phyloP scores from a whole-genome alignment of 163 green algal species.

The Coccomyxa subellipsoidea region DNA sequence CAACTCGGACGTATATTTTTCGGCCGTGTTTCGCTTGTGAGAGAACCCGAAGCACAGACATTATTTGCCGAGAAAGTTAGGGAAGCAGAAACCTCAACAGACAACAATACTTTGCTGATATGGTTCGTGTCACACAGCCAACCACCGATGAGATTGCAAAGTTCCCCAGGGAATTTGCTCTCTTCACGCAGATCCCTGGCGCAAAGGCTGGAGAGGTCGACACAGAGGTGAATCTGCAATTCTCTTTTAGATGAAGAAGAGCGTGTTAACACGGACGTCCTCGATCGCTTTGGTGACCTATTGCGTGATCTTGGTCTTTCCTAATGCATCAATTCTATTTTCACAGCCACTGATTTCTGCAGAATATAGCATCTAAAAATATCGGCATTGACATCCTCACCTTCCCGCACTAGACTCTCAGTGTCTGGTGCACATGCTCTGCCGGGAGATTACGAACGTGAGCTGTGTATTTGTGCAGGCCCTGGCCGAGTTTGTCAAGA shows the following conservation, averaged over 20 bases:
- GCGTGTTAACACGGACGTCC: background rate
- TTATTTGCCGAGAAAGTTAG: background rate
- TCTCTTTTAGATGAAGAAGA: background rate
- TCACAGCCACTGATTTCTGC: background rate
- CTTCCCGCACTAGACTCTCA: too few species aligned
- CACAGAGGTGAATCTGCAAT: background rate
- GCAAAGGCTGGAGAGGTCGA: conserved; percentile 2
- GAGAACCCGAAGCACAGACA: too few species aligned
- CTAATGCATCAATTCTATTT: background rate
- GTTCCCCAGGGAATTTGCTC: conserved; percentile 18
- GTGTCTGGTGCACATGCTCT: background rate
- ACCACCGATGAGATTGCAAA: conserved; percentile 1
- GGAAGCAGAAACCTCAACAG: too few species aligned
- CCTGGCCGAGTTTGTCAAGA: background rate
- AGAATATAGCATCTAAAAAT: background rate
- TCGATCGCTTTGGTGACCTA: background rate
- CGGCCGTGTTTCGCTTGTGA: too few species aligned
- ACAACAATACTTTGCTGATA: background rate
- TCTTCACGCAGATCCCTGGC: conserved; percentile 19
- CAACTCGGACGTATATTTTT: too few species aligned
- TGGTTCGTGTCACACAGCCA: background rate
- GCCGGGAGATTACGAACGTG: background rate
- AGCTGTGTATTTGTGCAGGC: background rate
- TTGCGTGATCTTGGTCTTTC: background rate
- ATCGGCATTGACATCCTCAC: too few species aligned